Evolutionary conservation across 2,329 filamentous ascomycete species (phyloP).

Genomic region (Pseudogymnoascus sp.): DNA sequence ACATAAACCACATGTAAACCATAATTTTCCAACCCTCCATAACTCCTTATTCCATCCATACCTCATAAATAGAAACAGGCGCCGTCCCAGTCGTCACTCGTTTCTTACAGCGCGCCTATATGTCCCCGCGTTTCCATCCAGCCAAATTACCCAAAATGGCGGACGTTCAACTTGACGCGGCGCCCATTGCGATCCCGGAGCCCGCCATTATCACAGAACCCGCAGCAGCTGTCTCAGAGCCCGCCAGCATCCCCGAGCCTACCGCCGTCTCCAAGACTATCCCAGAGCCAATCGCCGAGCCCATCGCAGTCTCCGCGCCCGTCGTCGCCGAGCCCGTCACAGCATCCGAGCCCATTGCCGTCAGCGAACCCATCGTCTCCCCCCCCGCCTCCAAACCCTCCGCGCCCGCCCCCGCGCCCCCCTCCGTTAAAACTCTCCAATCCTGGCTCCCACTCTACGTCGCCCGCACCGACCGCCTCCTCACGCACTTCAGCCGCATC

Average conservation of each 20-base stretch:
- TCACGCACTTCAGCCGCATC: slow-evolving; percentile 51
- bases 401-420: slow-evolving; percentile 13
- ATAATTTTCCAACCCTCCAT: not conserved
- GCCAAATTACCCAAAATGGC: not conserved
- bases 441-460: slow-evolving; percentile 28
- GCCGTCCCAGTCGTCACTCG: not conserved
- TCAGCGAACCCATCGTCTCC: slow-evolving; percentile 13
- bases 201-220: not conserved
- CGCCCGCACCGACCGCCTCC: slow-evolving; percentile 24
- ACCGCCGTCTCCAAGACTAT: too few species aligned
- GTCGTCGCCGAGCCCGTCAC: not conserved
- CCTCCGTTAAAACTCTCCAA: slow-evolving; percentile 19
- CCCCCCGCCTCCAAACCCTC: slow-evolving; percentile 10
- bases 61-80: not conserved
- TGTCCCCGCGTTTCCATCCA: not conserved
- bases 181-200: not conserved
- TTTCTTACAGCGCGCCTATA: not conserved
- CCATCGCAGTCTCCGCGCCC: not conserved
- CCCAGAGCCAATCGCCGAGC: too few species aligned
- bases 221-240: not conserved
- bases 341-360: not conserved
- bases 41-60: not conserved
- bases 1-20: not conserved
- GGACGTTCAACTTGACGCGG: not conserved
- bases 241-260: not conserved